Conservation (phyloP, 108 stramenopile species). For the Fragilariopsis cylindrus region DNA sequence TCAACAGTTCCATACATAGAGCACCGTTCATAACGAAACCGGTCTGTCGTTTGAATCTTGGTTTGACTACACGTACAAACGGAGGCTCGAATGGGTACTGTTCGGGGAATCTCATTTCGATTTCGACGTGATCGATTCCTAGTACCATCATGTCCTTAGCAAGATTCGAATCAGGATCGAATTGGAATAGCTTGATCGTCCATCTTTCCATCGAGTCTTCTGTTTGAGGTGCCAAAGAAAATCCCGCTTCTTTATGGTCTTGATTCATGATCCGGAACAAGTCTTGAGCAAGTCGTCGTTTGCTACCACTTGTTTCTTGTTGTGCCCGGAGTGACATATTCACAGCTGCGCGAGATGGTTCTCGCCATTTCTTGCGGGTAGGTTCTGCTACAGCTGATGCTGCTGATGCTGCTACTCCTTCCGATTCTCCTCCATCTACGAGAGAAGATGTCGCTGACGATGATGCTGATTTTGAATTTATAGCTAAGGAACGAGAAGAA, state of each 20-base stretch:
- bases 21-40: constrained; percentile 96
- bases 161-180: constrained; percentile 78
- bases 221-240: constrained; percentile 61
- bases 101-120: constrained; percentile 92
- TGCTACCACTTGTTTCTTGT: constrained; percentile 79
- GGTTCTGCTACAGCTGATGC: constrained; percentile 2
- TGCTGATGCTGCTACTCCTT: no score
- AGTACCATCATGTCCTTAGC: constrained; percentile 77
- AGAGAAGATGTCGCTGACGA: constrained; percentile 18
- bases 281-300: constrained; percentile 80
- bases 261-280: constrained; percentile 87
- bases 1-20: constrained; percentile 91
- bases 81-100: constrained; percentile 93
- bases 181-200: constrained; percentile 89
- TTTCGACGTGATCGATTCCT: constrained; percentile 75
- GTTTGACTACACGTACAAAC: constrained; percentile 84
- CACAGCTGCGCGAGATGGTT: constrained; percentile 74
- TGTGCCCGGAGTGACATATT: constrained; percentile 84
- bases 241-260: constrained; percentile 85
- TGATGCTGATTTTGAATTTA: not conserved
- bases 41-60: constrained; percentile 87
- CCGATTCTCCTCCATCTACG: not conserved
- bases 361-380: constrained; percentile 63
- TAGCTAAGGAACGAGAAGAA: no score
- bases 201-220: constrained; percentile 88